phyloP scores from a whole-genome alignment of 345 rosid species.

The Arabidopsis thaliana region DNA sequence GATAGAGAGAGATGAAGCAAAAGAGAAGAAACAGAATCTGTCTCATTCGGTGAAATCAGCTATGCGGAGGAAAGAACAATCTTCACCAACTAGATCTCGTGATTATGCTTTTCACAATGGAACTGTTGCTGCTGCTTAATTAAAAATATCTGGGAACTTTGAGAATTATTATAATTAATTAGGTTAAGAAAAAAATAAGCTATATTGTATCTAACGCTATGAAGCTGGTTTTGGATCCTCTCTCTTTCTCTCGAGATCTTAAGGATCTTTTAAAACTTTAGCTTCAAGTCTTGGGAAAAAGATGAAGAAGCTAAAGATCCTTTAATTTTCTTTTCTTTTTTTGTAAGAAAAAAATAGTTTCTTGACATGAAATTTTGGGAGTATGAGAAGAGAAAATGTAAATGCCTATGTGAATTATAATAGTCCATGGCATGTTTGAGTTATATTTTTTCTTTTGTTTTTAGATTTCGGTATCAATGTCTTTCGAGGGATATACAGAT shows the following conservation, averaged over 20 bases:
- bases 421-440: constrained; percentile 35
- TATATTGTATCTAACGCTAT: neutral
- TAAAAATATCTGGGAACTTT: neutral
- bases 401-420: constrained; percentile 35
- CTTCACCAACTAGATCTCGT: constrained; percentile 47
- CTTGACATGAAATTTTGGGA: constrained; percentile 27
- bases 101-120: constrained; percentile 41
- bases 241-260: constrained; percentile 2
- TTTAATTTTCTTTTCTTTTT: neutral
- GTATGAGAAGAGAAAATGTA: constrained; percentile 30
- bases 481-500: neutral
- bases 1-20: constrained; percentile 75
- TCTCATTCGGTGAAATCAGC: constrained; percentile 69
- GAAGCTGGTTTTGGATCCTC: constrained; percentile 28
- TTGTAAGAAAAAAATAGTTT: neutral
- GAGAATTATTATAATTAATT: constrained; percentile 19
- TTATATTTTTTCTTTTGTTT: constrained; percentile 3
- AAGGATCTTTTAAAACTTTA: constrained; percentile 21
- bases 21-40: constrained; percentile 62
- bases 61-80: constrained; percentile 52
- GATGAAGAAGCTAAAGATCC: constrained; percentile 26
- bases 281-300: constrained; percentile 22
- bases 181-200: constrained; percentile 4
- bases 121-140: constrained; percentile 48
- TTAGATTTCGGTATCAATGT: neutral